A percentile compares a stretch with the other conserved stretches of the same genome.
Conservation (phyloP, 257 asterid species). For the Gentiana macrophylla region DNA sequence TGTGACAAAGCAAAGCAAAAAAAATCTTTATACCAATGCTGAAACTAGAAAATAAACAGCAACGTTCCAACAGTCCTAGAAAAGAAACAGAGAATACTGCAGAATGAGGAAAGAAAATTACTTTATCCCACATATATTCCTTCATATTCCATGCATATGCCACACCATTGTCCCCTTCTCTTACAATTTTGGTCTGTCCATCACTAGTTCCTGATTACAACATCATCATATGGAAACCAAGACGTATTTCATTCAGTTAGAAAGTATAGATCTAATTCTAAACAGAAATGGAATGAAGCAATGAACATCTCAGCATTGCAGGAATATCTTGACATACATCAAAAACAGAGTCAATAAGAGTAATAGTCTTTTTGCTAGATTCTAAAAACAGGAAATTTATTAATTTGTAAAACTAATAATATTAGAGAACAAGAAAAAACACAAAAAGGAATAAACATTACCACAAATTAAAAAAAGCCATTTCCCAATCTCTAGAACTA, state of each 20-base stretch:
- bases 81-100: too few relatives aligned
- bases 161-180: conserved; percentile 98
- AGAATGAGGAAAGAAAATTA: conserved; percentile 15
- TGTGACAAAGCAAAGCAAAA: too few relatives aligned
- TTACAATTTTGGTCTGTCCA: conserved; percentile 89
- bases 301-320: background rate
- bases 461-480: too few relatives aligned
- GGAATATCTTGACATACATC: background rate
- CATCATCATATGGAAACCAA: background rate
- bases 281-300: background rate
- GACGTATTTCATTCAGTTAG: too few relatives aligned
- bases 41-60: too few relatives aligned
- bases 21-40: too few relatives aligned
- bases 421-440: too few relatives aligned
- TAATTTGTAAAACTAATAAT: too few relatives aligned
- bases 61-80: too few relatives aligned
- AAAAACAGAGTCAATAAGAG: background rate
- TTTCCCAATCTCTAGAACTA: too few relatives aligned
- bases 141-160: conserved; percentile 89
- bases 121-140: conserved; percentile 95
- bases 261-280: too few relatives aligned
- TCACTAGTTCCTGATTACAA: conserved; percentile 67
- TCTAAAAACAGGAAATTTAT: background rate
- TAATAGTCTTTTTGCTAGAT: background rate
- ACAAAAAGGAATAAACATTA: too few relatives aligned